phyloP scores from a whole-genome alignment of 2,329 filamentous ascomycete species.

The Aspergillus pseudoglaucus region DNA sequence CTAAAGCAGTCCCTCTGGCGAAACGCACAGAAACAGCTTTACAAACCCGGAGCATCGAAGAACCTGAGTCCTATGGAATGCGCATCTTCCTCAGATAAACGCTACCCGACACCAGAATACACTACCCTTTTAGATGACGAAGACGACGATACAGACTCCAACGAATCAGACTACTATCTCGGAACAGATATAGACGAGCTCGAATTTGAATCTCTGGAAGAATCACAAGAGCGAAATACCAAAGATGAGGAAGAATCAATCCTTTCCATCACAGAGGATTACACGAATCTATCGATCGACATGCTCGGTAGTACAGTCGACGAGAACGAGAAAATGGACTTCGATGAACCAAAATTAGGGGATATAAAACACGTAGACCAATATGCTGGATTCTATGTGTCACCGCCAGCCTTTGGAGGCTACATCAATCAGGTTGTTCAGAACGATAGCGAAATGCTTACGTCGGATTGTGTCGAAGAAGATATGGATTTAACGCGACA shows the following conservation, averaged over 20 bases:
- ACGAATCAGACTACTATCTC: background rate
- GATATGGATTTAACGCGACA: background rate
- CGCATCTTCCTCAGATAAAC: background rate
- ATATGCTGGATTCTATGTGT: background rate
- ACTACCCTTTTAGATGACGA: conserved; percentile 2
- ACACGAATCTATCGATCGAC: background rate
- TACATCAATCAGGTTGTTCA: background rate
- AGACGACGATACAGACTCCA: background rate
- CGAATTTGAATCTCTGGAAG: background rate
- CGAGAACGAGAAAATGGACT: background rate
- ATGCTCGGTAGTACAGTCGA: background rate
- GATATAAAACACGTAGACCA: background rate
- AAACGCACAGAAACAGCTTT: conserved; percentile 22
- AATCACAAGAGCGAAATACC: background rate
- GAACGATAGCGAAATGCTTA: conserved; percentile 3
- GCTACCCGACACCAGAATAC: background rate
- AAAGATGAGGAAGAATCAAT: background rate
- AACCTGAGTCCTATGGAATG: conserved; percentile 2
- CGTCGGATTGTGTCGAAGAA: background rate
- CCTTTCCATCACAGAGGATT: background rate
- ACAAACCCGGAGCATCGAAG: conserved; percentile 9
- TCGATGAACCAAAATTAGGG: background rate
- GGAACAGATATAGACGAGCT: background rate
- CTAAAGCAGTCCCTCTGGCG: conserved; percentile 28
- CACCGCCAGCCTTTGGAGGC: background rate